Conservation (phyloP, 345 rosid species). For the Pistacia vera region DNA sequence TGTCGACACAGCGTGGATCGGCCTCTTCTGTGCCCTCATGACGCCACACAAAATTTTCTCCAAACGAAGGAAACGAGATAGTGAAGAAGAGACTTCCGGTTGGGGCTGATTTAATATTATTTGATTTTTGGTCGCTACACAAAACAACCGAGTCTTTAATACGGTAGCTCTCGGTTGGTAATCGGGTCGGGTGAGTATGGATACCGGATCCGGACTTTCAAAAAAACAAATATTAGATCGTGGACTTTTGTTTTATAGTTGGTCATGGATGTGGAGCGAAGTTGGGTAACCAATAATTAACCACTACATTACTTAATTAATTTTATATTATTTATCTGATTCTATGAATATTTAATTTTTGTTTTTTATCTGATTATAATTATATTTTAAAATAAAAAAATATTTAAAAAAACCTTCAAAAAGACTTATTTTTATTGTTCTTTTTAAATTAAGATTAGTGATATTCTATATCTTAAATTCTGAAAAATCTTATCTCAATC, state of each 20-base stretch:
- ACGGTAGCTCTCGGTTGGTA: no score
- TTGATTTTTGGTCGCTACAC: not conserved
- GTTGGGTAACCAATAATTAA: slow-evolving; percentile 8
- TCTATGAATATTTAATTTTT: no score
- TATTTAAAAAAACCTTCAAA: no score
- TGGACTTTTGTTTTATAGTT: not conserved
- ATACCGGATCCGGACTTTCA: not conserved
- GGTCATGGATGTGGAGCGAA: not conserved
- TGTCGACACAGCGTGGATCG: slow-evolving; percentile 75
- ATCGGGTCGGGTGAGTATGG: not conserved
- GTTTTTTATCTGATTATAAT: no score
- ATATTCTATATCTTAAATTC: no score
- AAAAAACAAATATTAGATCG: not conserved
- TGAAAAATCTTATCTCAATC: no score
- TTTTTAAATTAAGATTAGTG: no score
- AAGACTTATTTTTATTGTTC: no score
- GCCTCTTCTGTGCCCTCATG: slow-evolving; percentile 64
- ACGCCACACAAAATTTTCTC: not conserved
- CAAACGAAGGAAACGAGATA: slow-evolving; percentile 11
- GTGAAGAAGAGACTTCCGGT: slow-evolving; percentile 9
- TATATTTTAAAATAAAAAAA: no score
- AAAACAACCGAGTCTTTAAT: no score
- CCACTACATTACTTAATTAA: not conserved
- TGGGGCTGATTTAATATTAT: not conserved
- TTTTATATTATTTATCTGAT: no score